Percentiles rank a stretch among this genome's conserved stretches.
These are phyloP conservation scores for Cucurbita pepo DNA, from an alignment of 306 rosid species.

Conservation along the genomic window DNA sequence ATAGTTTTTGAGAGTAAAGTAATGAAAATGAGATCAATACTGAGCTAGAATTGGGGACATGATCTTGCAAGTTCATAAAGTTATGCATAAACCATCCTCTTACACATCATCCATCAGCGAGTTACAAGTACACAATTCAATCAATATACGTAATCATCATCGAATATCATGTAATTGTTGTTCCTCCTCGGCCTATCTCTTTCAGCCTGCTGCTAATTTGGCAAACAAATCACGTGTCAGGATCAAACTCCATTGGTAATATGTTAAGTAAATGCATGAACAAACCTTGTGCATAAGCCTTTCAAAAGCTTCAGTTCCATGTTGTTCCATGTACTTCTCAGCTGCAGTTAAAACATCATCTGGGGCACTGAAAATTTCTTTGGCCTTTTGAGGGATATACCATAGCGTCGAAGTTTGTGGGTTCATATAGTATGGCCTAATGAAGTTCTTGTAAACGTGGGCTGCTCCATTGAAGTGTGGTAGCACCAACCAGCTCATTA, in stretches of 20 bases:
- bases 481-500: constrained; percentile 80
- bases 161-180: constrained; percentile 55
- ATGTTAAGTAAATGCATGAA: no score
- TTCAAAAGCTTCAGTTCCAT: constrained; percentile 76
- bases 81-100: background rate
- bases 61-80: no score
- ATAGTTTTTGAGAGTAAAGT: no score
- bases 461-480: constrained; percentile 93
- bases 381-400: constrained; percentile 58
- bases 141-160: constrained; percentile 47
- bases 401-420: constrained; percentile 49
- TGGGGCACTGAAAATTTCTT: constrained; percentile 33
- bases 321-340: constrained; percentile 40
- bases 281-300: constrained; percentile 65
- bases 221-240: background rate
- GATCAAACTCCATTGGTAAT: background rate
- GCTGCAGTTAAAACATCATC: constrained; percentile 77
- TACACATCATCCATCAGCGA: no score
- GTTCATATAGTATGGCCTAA: constrained; percentile 71
- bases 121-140: no score
- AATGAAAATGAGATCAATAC: no score
- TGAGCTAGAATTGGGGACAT: no score
- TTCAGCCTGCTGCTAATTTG: constrained; percentile 40
- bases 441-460: constrained; percentile 52
- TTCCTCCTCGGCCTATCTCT: constrained; percentile 52